Conservation (phyloP, 1,139 yeast species). For the Martiniozyma asiatica region DNA sequence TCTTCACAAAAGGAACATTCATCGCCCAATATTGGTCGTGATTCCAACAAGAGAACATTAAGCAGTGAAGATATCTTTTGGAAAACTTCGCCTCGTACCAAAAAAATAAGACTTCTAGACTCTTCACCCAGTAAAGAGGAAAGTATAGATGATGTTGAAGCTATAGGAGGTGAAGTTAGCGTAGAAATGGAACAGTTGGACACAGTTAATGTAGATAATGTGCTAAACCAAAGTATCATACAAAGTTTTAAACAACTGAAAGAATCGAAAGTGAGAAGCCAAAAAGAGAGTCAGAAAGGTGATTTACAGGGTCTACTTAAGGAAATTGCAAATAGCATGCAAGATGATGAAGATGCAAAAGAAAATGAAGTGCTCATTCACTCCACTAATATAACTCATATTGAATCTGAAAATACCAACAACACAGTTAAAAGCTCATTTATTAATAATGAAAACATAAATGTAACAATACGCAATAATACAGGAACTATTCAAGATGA, state of each 20-base stretch:
- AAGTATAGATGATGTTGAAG: too few relatives aligned
- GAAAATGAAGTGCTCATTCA: neutral
- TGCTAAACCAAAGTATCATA: constrained; percentile 3
- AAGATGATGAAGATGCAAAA: too few relatives aligned
- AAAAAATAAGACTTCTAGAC: too few relatives aligned
- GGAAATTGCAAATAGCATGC: neutral
- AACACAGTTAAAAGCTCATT: neutral
- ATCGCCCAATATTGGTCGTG: too few relatives aligned
- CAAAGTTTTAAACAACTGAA: constrained; percentile 3
- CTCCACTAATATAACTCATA: neutral
- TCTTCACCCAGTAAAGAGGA: too few relatives aligned
- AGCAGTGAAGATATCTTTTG: too few relatives aligned
- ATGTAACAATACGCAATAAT: constrained; percentile 1
- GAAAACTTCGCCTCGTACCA: too few relatives aligned
- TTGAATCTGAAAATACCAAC: neutral
- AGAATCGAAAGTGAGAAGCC: neutral
- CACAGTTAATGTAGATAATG: neutral
- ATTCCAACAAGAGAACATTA: too few relatives aligned
- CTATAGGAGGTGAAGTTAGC: too few relatives aligned
- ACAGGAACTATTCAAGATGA: neutral
- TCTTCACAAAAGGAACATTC: too few relatives aligned
- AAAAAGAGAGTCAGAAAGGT: constrained; percentile 1
- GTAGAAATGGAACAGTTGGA: too few relatives aligned
- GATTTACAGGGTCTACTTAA: constrained; percentile 1
- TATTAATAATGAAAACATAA: neutral